These are phyloP conservation scores for Alopecurus myosuroides DNA, from an alignment of 176 grass and related monocot genomes.

Conservation along the genomic window DNA sequence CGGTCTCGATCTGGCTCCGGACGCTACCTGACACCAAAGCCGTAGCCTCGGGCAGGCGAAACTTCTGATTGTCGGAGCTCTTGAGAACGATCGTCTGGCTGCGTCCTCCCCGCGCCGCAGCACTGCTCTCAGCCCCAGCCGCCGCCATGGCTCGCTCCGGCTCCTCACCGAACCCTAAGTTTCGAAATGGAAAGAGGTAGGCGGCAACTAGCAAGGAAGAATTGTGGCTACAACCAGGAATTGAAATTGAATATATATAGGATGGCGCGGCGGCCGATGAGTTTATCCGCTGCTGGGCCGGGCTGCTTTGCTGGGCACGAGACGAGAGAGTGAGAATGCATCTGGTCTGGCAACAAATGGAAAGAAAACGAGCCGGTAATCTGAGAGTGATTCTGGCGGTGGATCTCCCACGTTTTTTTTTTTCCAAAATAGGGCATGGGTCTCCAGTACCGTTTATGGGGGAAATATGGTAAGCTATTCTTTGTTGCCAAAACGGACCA, in stretches of 20 bases:
- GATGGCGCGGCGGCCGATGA: not conserved
- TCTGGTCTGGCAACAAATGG: not conserved
- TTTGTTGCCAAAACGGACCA: no score
- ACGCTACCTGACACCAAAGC: constrained; percentile 20
- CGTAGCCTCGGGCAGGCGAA: constrained; percentile 10
- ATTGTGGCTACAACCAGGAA: not conserved
- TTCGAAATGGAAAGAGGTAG: not conserved
- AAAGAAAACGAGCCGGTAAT: not conserved
- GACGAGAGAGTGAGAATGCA: not conserved
- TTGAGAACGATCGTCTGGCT: not conserved
- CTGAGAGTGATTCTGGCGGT: not conserved
- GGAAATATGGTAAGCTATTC: not conserved
- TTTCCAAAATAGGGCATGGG: not conserved
- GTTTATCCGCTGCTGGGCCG: not conserved
- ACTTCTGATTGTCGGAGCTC: constrained; percentile 17
- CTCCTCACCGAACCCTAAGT: not conserved
- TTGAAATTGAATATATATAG: not conserved
- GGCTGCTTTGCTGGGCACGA: not conserved
- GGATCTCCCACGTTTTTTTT: not conserved
- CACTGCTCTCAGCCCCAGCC: not conserved
- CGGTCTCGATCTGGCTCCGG: constrained; percentile 15
- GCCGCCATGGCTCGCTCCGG: not conserved
- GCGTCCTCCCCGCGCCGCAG: not conserved
- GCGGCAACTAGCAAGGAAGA: not conserved
- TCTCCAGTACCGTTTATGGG: not conserved